Conservation (phyloP, 768 basidiomycete genomes). For the Lentinula sp. region DNA sequence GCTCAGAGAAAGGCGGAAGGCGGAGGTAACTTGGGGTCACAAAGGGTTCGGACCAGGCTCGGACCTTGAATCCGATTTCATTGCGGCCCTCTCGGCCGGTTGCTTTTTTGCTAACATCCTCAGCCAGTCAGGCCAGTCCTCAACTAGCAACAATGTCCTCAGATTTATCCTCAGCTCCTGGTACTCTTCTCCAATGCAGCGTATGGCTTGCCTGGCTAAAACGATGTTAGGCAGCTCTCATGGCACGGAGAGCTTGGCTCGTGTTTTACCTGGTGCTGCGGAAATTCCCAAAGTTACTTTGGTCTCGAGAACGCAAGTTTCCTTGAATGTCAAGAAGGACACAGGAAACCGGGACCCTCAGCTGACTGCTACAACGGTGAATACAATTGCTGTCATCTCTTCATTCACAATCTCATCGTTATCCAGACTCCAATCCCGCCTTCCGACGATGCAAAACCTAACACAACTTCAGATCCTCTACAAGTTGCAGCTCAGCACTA, state of each 20-base stretch:
- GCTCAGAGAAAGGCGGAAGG: neutral
- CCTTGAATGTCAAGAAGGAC: neutral
- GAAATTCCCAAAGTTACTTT: neutral
- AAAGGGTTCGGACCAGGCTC: neutral
- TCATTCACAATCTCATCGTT: neutral
- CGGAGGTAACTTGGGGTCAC: neutral
- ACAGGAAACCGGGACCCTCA: neutral
- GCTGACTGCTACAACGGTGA: neutral
- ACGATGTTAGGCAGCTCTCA: neutral
- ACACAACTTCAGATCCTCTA: conserved; percentile 26
- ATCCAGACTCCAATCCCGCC: neutral
- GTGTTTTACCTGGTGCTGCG: neutral
- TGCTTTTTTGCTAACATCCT: neutral
- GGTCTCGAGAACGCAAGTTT: neutral
- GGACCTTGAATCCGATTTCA: neutral
- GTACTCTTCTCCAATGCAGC: neutral
- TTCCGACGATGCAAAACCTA: neutral
- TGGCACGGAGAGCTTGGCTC: neutral
- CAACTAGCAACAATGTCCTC: neutral
- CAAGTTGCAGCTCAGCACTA: conserved; percentile 48
- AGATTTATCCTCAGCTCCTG: neutral
- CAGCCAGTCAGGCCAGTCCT: neutral
- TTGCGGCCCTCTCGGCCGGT: neutral
- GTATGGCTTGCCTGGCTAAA: neutral
- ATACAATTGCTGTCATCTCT: neutral